These are phyloP conservation scores for Neonectria faginata DNA, from an alignment of 2,329 filamentous ascomycete species.

Conservation along the genomic window DNA sequence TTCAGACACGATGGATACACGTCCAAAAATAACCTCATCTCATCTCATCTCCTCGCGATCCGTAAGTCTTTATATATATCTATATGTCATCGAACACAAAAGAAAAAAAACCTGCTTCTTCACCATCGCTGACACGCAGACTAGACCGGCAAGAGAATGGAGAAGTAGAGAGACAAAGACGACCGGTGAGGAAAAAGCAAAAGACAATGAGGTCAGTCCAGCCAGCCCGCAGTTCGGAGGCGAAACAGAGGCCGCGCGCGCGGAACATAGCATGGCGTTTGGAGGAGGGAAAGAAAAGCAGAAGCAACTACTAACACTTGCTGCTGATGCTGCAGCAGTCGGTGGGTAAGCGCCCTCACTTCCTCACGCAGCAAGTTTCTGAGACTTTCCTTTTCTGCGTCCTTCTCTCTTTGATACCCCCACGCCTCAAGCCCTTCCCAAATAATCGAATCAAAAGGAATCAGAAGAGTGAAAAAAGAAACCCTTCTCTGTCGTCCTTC, in stretches of 20 bases:
- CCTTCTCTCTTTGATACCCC: background rate
- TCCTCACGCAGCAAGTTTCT: background rate
- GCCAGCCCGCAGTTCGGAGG: too few species aligned
- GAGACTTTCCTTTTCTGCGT: background rate
- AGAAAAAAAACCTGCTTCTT: background rate
- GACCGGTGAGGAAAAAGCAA: background rate
- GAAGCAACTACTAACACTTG: background rate
- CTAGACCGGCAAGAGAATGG: background rate
- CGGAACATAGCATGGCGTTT: background rate
- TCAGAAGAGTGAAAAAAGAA: background rate
- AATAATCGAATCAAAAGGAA: background rate
- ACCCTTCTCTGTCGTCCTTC: background rate
- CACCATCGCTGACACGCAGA: background rate
- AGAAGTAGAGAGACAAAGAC: background rate
- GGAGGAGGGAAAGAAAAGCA: too few species aligned
- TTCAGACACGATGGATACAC: background rate
- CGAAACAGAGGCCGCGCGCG: background rate
- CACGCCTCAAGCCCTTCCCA: background rate
- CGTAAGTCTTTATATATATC: too few species aligned
- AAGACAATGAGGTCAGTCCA: too few species aligned
- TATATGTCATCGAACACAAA: constrained; percentile 1
- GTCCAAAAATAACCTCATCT: too few species aligned
- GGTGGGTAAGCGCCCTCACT: background rate
- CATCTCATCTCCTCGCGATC: background rate
- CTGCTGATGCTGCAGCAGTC: background rate